Base-by-base conservation (phyloP, 805 yeast species). In the Candida oleophila region DNA sequence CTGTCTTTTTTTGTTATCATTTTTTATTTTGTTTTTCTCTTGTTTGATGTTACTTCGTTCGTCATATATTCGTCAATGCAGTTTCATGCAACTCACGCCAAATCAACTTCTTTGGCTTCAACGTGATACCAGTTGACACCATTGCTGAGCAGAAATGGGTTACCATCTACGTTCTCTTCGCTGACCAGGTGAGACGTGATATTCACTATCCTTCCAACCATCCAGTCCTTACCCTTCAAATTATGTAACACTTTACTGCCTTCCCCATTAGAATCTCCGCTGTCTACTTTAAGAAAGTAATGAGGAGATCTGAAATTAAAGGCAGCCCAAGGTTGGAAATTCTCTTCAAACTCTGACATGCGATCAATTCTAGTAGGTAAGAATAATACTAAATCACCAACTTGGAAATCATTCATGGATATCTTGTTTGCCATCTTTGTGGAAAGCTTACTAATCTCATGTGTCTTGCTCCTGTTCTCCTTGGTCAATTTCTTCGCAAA, bases 241-340 rank as follows among this genome's bases (percentile, higher is more conserved):
- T 18, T 30, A 22, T 41, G 40, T 19, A 21, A 21, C 22, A 36
- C 32, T 15, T n/a, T 16, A 5, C 11, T 11, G 11, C 11, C 30
- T 7, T 25, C 11, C 7, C 44, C 39, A 11, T 51, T 33, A 15
- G 44, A 46, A 32, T 49, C 55, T 1, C 57, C 57, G 14, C 71
- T 60, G 12, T 66, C 66, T 41, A 73, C 70, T 43, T 81, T 79
- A 52, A 92, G 68, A 57, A 90, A 85, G 61, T 82, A 90, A 61
- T 91, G 90, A 0, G 95, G 94, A 0, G 89, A 85, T 1, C 92
- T 96, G 46, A 87, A 76, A 53, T 94, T 91, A 69, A 92, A 92
- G 1, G 96, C 96, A 0, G 97, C 97, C 98, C 98, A 92, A 0
- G 92, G 89, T 45, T 73, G 80, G 9, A 54, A 18, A 8, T 28